Evolutionary conservation across 2,329 filamentous ascomycete genomes (phyloP).

Genomic region (Monosporascus sp.): DNA sequence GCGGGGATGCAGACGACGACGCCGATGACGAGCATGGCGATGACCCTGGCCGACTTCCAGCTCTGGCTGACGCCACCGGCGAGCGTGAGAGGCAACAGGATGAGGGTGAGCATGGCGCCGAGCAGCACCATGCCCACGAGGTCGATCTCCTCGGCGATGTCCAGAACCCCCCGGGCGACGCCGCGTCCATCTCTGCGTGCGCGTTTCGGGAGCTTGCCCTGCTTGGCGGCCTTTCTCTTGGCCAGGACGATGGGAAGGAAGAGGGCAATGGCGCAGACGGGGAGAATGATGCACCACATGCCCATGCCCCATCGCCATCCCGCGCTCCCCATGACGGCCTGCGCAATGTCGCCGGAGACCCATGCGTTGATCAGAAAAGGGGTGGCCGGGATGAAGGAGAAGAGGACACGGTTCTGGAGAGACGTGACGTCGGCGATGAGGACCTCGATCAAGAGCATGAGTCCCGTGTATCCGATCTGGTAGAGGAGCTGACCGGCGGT

Average conservation of each 20-base stretch:
- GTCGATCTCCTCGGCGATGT: slow-evolving; percentile 43
- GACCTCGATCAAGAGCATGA: slow-evolving; percentile 58
- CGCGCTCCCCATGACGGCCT: slow-evolving; percentile 41
- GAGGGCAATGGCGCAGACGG: slow-evolving; percentile 49
- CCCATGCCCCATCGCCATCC: slow-evolving; percentile 59
- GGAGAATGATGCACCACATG: slow-evolving; percentile 59
- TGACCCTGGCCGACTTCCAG: slow-evolving; percentile 34
- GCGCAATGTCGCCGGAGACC: slow-evolving; percentile 53
- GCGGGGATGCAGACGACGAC: slow-evolving; percentile 41
- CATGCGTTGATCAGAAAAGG: slow-evolving; percentile 60
- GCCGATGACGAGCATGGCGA: slow-evolving; percentile 40
- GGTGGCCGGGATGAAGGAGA: slow-evolving; percentile 57
- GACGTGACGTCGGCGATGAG: slow-evolving; percentile 61
- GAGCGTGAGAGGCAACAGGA: slow-evolving; percentile 40
- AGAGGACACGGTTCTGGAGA: slow-evolving; percentile 55
- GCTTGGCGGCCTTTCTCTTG: slow-evolving; percentile 44
- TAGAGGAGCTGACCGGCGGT: slow-evolving; percentile 54
- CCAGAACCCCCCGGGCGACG: slow-evolving; percentile 20
- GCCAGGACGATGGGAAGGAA: slow-evolving; percentile 46
- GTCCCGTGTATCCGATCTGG: slow-evolving; percentile 58
- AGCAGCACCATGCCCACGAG: slow-evolving; percentile 39
- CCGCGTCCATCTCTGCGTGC: slow-evolving; percentile 24
- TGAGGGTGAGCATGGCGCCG: slow-evolving; percentile 40
- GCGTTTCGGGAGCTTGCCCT: slow-evolving; percentile 39
- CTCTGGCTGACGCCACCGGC: slow-evolving; percentile 35